Conservation (phyloP, 139 green algal species). For the Volvox reticuliferus region DNA sequence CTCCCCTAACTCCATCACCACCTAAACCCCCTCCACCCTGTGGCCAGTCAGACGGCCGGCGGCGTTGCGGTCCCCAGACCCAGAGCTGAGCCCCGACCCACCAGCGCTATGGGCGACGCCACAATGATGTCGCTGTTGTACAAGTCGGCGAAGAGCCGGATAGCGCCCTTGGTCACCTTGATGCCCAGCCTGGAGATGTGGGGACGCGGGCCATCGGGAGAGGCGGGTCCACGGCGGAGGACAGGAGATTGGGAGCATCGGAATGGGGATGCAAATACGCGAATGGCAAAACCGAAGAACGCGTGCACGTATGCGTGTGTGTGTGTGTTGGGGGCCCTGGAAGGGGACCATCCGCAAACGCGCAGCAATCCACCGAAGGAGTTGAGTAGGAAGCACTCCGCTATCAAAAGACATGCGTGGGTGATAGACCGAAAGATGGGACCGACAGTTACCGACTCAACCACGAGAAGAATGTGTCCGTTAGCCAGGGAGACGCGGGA, state of each 20-base stretch:
- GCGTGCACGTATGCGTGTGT: neutral
- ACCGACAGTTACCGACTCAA: too few species aligned
- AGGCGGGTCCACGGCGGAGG: neutral
- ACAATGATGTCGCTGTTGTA: conserved; percentile 94
- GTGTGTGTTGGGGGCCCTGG: neutral
- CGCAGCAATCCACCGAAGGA: too few species aligned
- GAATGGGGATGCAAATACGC: neutral
- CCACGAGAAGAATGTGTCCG: too few species aligned
- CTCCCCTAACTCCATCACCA: too few species aligned
- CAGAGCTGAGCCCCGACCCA: neutral
- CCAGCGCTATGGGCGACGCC: conserved; percentile 91
- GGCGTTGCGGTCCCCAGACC: too few species aligned
- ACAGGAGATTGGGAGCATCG: neutral
- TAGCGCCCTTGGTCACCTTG: conserved; percentile 87
- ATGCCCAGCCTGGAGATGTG: conserved; percentile 80
- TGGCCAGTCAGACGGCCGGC: neutral
- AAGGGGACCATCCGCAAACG: too few species aligned
- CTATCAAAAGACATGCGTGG: too few species aligned
- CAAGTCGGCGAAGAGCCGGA: conserved; percentile 89
- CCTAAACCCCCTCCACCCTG: neutral
- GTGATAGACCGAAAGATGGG: too few species aligned
- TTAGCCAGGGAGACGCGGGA: too few species aligned
- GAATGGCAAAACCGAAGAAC: too few species aligned
- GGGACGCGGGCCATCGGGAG: too few species aligned
- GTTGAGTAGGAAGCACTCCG: too few species aligned